Evolutionary conservation across 257 asterid genomes (phyloP).

Genomic region (Przewalskia tangutica): DNA sequence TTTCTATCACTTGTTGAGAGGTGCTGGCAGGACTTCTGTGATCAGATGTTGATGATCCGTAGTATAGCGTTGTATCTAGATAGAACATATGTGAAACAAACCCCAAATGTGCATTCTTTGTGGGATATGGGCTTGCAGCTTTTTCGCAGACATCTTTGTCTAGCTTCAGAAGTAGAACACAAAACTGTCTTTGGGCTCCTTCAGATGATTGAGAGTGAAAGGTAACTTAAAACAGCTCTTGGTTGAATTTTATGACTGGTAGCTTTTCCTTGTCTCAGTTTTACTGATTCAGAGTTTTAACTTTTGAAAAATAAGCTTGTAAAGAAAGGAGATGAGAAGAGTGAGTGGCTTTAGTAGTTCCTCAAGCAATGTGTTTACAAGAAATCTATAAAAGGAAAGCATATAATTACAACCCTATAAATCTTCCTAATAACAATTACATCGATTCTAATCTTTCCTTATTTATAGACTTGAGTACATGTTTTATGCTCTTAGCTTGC

Average conservation of each 20-base stretch:
- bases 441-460: not conserved
- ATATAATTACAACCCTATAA: not conserved
- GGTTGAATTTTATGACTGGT: not conserved
- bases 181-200: constrained; percentile 85
- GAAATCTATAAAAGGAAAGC: not conserved
- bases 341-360: not conserved
- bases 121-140: constrained; percentile 99
- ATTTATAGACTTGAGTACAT: not conserved
- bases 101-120: constrained; percentile 69
- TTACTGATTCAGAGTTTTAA: not conserved
- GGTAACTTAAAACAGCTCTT: constrained; percentile 29
- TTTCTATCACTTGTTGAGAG: constrained; percentile 86
- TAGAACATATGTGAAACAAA: constrained; percentile 92
- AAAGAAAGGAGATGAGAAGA: not conserved
- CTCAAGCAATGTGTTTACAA: not conserved
- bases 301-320: not conserved
- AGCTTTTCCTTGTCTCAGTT: not conserved
- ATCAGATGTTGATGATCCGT: constrained; percentile 91
- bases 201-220: constrained; percentile 85
- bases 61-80: constrained; percentile 90
- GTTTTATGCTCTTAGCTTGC: not conserved
- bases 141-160: constrained; percentile 83
- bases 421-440: not conserved
- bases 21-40: constrained; percentile 95
- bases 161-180: constrained; percentile 84